Conservation (phyloP, 2,329 filamentous ascomycete species). For the Passalora sequoiae region DNA sequence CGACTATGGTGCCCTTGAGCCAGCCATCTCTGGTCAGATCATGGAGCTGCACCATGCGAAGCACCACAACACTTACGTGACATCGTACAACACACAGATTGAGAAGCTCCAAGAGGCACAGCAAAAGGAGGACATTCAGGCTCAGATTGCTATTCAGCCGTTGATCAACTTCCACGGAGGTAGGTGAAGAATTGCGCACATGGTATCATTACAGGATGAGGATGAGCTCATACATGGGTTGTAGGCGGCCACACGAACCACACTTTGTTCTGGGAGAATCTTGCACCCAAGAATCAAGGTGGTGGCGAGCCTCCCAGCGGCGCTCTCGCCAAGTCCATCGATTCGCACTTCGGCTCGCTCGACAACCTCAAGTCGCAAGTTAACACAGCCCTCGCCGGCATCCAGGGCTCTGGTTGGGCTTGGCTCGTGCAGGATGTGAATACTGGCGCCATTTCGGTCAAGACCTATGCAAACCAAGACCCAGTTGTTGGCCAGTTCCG, state of each 20-base stretch:
- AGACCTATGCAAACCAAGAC: slow-evolving; percentile 82
- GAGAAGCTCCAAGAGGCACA: slow-evolving; percentile 63
- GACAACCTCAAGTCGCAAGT: slow-evolving; percentile 59
- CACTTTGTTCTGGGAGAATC: slow-evolving; percentile 64
- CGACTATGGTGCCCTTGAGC: slow-evolving; percentile 93
- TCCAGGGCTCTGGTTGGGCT: slow-evolving; percentile 66
- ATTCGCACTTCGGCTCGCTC: slow-evolving; percentile 54
- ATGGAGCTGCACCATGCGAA: slow-evolving; percentile 95
- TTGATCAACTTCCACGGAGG: slow-evolving; percentile 63
- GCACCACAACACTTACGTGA: slow-evolving; percentile 93
- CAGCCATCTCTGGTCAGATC: slow-evolving; percentile 76
- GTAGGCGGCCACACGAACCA: slow-evolving; percentile 61
- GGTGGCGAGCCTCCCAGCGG: slow-evolving; percentile 61
- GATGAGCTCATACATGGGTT: background rate
- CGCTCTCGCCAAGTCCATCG: slow-evolving; percentile 53
- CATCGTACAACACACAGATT: slow-evolving; percentile 73
- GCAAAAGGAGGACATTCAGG: slow-evolving; percentile 48
- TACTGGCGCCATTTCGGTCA: slow-evolving; percentile 61
- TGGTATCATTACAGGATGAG: background rate
- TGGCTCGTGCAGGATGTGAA: slow-evolving; percentile 72
- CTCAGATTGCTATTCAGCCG: slow-evolving; percentile 53
- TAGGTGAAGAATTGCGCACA: slow-evolving; percentile 18
- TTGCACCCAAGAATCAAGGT: slow-evolving; percentile 61
- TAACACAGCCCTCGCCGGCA: slow-evolving; percentile 58
- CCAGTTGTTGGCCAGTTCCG: slow-evolving; percentile 76